These are phyloP conservation scores for Pleurotus platypus DNA, from an alignment of 768 basidiomycete species.

Conservation along the genomic window DNA sequence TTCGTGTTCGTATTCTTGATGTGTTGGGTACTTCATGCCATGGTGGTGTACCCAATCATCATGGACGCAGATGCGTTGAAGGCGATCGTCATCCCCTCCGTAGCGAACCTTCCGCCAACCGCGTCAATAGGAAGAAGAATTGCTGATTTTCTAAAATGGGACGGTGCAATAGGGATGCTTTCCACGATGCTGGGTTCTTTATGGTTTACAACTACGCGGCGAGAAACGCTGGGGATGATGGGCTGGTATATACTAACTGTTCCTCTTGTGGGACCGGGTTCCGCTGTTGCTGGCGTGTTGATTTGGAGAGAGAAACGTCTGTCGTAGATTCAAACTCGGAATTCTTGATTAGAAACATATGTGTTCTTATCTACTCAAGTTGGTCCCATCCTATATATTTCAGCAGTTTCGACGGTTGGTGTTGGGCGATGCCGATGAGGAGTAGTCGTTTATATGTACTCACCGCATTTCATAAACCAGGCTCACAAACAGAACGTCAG, in stretches of 20 bases:
- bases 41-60: slow-evolving; percentile 1
- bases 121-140: background rate
- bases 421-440: no score
- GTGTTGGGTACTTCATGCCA: background rate
- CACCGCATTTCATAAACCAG: no score
- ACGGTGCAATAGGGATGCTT: background rate
- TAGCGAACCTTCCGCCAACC: background rate
- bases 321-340: background rate
- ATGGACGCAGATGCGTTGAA: background rate
- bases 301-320: background rate
- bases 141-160: background rate
- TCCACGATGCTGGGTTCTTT: background rate
- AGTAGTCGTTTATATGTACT: no score
- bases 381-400: no score
- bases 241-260: background rate
- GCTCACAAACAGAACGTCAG: no score
- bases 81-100: background rate
- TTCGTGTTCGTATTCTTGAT: background rate
- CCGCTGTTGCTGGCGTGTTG: background rate
- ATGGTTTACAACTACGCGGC: background rate
- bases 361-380: no score
- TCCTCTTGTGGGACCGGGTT: background rate
- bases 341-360: no score
- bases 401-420: no score
- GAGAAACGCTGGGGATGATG: background rate